Evolutionary conservation across 148 eudicot species (phyloP).

Genomic region (Agrostemma githago): DNA sequence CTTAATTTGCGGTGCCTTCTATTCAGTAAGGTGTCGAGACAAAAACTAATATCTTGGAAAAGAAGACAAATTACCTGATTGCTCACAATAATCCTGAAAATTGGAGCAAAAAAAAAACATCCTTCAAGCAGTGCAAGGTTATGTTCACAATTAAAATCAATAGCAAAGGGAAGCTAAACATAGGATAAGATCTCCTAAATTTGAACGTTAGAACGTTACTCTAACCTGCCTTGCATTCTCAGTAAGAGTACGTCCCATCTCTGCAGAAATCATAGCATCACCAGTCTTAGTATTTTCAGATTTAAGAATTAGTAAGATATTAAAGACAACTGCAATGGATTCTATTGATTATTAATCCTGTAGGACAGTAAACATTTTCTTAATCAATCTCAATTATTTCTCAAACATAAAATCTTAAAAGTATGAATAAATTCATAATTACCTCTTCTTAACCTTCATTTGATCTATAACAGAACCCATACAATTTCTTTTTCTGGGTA

Average conservation of each 20-base stretch:
- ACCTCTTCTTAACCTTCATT: no score
- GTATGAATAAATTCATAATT: no score
- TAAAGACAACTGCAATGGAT: no score
- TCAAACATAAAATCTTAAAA: no score
- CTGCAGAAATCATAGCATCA: slow-evolving; percentile 38
- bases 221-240: slow-evolving; percentile 49
- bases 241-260: slow-evolving; percentile 37
- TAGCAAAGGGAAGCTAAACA: slow-evolving; percentile 6
- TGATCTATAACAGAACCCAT: no score
- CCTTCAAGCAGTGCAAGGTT: slow-evolving; percentile 43
- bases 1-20: no score
- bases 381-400: no score
- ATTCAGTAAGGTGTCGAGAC: background rate
- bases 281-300: background rate
- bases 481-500: no score
- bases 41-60: background rate
- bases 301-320: background rate
- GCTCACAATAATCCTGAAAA: slow-evolving; percentile 53
- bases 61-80: slow-evolving; percentile 46
- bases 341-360: no score
- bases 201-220: background rate
- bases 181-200: background rate
- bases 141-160: slow-evolving; percentile 15
- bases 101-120: slow-evolving; percentile 49
- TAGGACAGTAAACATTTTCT: no score